These are phyloP conservation scores for Gymnopilus dilepis DNA, from an alignment of 768 basidiomycete genomes.

Conservation along the genomic window DNA sequence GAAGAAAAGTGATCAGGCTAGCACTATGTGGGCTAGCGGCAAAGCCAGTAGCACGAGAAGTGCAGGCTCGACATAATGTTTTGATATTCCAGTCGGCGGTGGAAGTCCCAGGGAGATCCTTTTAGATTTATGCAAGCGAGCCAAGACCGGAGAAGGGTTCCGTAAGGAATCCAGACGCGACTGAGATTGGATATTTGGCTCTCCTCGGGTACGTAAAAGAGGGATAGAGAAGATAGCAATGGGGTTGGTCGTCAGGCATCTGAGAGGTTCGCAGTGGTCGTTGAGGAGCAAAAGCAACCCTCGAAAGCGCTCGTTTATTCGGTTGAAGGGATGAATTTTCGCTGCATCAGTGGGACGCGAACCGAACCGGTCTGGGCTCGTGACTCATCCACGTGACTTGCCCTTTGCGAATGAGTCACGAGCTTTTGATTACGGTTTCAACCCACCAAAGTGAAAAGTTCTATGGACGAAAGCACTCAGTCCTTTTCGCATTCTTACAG, in stretches of 20 bases:
- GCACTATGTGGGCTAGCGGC: background rate
- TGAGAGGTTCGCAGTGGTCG: background rate
- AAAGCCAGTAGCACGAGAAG: background rate
- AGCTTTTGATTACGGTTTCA: slow-evolving; percentile 29
- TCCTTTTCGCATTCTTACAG: slow-evolving; percentile 34
- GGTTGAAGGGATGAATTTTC: slow-evolving; percentile 7
- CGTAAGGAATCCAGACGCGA: slow-evolving; percentile 3
- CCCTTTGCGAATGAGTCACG: slow-evolving; percentile 24
- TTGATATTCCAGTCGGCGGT: background rate
- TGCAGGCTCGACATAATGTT: background rate
- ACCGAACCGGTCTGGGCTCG: slow-evolving; percentile 20
- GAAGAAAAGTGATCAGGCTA: background rate
- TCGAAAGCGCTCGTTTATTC: slow-evolving; percentile 9
- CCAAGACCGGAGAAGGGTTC: slow-evolving; percentile 1
- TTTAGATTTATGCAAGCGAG: slow-evolving; percentile 1
- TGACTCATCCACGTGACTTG: background rate
- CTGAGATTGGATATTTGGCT: background rate
- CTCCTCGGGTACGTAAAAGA: background rate
- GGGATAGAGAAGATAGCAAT: background rate
- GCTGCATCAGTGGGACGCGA: background rate
- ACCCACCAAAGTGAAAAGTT: slow-evolving; percentile 26
- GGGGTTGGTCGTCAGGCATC: background rate
- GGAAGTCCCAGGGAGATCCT: slow-evolving; percentile 1
- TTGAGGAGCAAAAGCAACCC: slow-evolving; percentile 7
- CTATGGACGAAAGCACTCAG: slow-evolving; percentile 34